A percentile compares a stretch with the other conserved stretches of the same genome.
phyloP scores from a whole-genome alignment of 768 basidiomycete genomes.

The Calocera cornea region DNA sequence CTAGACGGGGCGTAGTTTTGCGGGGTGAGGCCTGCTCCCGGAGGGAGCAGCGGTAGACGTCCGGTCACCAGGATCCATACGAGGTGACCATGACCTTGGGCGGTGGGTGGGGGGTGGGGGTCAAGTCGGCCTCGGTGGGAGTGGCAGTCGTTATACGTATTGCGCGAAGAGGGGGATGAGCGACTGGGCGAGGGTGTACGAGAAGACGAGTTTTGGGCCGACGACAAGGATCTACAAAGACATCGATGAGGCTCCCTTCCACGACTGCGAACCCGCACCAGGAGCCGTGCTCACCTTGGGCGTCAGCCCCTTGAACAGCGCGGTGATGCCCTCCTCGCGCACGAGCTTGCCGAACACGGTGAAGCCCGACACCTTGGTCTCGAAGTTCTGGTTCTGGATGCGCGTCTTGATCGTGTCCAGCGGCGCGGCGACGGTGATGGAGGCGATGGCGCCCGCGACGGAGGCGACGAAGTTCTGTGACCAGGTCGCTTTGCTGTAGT shows the following conservation, averaged over 20 bases:
- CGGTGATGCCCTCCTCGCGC: conserved; percentile 66
- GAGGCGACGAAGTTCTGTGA: conserved; percentile 93
- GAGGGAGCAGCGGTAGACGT: too few species aligned
- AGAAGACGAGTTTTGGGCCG: conserved; percentile 95
- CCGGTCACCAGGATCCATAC: too few species aligned
- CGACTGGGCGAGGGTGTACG: conserved; percentile 91
- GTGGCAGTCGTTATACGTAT: conserved; percentile 64
- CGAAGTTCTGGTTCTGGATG: conserved; percentile 97
- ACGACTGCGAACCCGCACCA: too few species aligned
- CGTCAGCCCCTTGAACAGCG: conserved; percentile 93
- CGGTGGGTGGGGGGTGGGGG: too few species aligned
- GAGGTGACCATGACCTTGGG: too few species aligned
- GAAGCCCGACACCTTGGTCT: conserved; percentile 63
- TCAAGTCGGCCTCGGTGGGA: too few species aligned
- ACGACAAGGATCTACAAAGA: conserved; percentile 70
- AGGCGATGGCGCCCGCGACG: conserved; percentile 83
- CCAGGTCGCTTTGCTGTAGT: conserved; percentile 95
- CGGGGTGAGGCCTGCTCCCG: too few species aligned
- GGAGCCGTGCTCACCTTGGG: conserved; percentile 70
- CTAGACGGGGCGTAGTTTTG: too few species aligned
- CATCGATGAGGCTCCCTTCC: neutral
- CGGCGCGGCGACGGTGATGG: conserved; percentile 90
- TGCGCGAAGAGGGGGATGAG: conserved; percentile 85
- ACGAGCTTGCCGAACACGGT: conserved; percentile 75
- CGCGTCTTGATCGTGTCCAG: conserved; percentile 94